Conservation (phyloP, 1,284 basidiomycete species). For the Stereum hirsutum region DNA sequence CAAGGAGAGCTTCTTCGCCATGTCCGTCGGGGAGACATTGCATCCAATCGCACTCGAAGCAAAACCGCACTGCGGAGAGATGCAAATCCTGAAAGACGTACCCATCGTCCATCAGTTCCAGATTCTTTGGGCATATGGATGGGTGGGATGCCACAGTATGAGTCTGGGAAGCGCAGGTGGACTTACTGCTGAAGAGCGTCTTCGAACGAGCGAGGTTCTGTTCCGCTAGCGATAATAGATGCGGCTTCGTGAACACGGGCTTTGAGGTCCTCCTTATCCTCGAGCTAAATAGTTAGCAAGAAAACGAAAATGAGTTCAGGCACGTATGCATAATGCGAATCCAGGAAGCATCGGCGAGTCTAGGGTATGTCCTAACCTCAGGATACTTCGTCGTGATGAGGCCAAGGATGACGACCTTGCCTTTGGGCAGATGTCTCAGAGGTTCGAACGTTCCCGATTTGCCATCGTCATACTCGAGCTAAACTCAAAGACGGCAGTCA, state of each 20-base stretch:
- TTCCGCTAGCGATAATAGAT: conserved; percentile 41
- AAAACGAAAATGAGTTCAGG: conserved; percentile 1
- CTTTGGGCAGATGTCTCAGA: conserved; percentile 51
- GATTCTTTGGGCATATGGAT: too few species aligned
- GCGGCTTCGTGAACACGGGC: conserved; percentile 59
- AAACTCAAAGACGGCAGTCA: background rate
- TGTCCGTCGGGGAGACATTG: too few species aligned
- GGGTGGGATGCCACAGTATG: background rate
- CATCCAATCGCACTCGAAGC: too few species aligned
- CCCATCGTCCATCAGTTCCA: too few species aligned
- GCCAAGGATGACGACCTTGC: conserved; percentile 67
- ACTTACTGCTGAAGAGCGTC: conserved; percentile 53
- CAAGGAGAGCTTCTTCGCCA: too few species aligned
- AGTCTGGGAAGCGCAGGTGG: too few species aligned
- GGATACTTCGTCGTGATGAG: conserved; percentile 68
- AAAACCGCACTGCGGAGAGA: too few species aligned
- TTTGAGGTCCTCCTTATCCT: conserved; percentile 48
- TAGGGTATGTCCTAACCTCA: conserved; percentile 24
- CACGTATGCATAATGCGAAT: too few species aligned
- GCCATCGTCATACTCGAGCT: conserved; percentile 74
- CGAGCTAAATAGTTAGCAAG: conserved; percentile 30
- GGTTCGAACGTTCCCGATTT: conserved; percentile 67
- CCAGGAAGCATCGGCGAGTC: too few species aligned
- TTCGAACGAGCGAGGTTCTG: conserved; percentile 40
- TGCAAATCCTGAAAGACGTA: too few species aligned